Evolutionary conservation across 768 basidiomycete species (phyloP).

Genomic region (Coprinopsis sp.): DNA sequence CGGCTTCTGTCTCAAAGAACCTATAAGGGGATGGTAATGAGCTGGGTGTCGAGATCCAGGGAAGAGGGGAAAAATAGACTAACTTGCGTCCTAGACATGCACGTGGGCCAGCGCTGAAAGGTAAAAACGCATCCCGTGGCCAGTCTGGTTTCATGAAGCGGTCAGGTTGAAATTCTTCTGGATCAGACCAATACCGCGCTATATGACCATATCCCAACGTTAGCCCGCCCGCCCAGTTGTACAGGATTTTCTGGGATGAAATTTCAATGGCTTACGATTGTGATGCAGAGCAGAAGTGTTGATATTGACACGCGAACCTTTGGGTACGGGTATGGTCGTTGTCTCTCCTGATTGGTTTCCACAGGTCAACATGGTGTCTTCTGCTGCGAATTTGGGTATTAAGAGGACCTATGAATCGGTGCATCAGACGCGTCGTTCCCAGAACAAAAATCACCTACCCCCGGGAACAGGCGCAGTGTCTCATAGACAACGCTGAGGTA

Average conservation of each 20-base stretch:
- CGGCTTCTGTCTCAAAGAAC: slow-evolving; percentile 43
- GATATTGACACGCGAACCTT: slow-evolving; percentile 33
- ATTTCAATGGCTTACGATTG: slow-evolving; percentile 41
- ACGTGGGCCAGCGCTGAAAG: slow-evolving; percentile 31
- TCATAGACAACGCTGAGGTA: not conserved
- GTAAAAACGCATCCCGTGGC: slow-evolving; percentile 17
- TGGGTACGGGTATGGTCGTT: slow-evolving; percentile 35
- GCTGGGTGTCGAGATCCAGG: not conserved
- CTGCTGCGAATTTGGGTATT: slow-evolving; percentile 43
- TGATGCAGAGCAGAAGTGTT: slow-evolving; percentile 41
- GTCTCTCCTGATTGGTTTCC: slow-evolving; percentile 34
- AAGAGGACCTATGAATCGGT: not conserved
- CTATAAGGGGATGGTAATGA: slow-evolving; percentile 17
- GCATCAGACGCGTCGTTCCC: not conserved
- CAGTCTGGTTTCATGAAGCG: slow-evolving; percentile 14
- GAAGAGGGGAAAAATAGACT: not conserved
- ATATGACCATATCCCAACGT: too few species aligned
- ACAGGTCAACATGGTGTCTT: slow-evolving; percentile 39
- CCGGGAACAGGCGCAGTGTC: slow-evolving; percentile 18
- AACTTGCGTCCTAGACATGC: slow-evolving; percentile 43
- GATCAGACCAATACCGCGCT: slow-evolving; percentile 47
- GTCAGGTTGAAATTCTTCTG: slow-evolving; percentile 29
- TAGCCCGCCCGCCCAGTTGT: too few species aligned
- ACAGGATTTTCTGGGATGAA: too few species aligned
- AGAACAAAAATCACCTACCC: too few species aligned